These are phyloP conservation scores for Stagonosporopsis rhizophila DNA, from an alignment of 2,329 filamentous ascomycete species.

Conservation along the genomic window DNA sequence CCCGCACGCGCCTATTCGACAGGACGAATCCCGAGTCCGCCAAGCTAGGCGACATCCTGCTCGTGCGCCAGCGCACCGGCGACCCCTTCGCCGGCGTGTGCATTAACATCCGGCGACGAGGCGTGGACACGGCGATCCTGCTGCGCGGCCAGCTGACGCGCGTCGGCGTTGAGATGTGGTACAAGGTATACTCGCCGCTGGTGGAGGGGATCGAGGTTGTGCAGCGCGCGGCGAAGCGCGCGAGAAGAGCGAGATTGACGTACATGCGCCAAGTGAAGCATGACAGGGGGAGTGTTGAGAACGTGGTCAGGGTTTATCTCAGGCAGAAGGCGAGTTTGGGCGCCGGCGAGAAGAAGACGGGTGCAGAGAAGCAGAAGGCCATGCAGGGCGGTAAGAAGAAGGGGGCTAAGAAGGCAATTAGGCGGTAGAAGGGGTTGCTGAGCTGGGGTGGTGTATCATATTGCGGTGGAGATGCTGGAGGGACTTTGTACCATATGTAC, in stretches of 20 bases:
- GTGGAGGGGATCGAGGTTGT: constrained; percentile 93
- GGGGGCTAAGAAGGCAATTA: constrained; percentile 38
- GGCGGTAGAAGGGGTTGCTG: constrained; percentile 22
- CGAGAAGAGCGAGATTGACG: constrained; percentile 84
- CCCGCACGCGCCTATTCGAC: constrained; percentile 81
- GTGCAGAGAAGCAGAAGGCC: constrained; percentile 26
- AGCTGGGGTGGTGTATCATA: constrained; percentile 3
- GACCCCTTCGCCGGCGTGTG: constrained; percentile 92
- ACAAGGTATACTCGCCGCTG: constrained; percentile 91
- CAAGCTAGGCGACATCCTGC: constrained; percentile 86
- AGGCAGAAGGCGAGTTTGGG: constrained; percentile 49
- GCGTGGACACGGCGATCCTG: constrained; percentile 86
- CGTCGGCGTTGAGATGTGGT: constrained; percentile 95
- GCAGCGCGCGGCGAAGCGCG: constrained; percentile 82
- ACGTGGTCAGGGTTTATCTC: constrained; percentile 47
- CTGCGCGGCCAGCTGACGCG: constrained; percentile 86
- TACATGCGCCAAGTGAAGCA: constrained; percentile 72
- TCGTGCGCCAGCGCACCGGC: constrained; percentile 82
- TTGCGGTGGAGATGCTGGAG: not conserved
- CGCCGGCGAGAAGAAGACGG: constrained; percentile 42
- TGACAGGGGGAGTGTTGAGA: constrained; percentile 49
- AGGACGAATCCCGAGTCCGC: constrained; percentile 78
- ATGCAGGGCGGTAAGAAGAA: constrained; percentile 39
- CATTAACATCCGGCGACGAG: constrained; percentile 82
- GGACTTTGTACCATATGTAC: not conserved